Conservation (phyloP, 2,329 filamentous ascomycete genomes). For the Geosmithia putterillii region DNA sequence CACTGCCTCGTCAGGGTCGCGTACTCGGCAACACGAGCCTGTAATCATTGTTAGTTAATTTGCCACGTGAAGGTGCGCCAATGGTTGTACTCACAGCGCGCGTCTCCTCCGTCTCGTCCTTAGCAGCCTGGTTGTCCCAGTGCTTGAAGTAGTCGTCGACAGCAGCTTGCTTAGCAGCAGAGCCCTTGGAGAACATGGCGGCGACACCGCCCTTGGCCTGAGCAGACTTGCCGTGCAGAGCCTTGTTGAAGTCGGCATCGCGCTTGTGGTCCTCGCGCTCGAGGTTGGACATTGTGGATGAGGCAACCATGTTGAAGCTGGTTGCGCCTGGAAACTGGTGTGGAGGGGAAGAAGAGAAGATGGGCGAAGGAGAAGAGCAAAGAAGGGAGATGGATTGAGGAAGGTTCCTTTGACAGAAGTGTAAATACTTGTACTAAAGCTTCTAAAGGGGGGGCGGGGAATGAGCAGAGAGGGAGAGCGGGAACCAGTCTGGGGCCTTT, state of each 20-base stretch:
- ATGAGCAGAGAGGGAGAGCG: neutral
- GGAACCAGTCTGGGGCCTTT: neutral
- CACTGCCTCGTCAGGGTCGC: constrained; percentile 88
- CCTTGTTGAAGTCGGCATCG: constrained; percentile 86
- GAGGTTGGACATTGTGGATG: constrained; percentile 34
- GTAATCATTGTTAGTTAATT: neutral
- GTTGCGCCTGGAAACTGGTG: constrained; percentile 4
- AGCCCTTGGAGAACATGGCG: constrained; percentile 78
- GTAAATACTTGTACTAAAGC: neutral
- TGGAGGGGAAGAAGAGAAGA: neutral
- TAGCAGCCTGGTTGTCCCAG: constrained; percentile 75
- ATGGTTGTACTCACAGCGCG: constrained; percentile 49
- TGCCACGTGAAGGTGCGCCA: neutral
- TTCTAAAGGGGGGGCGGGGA: neutral
- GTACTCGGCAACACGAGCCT: constrained; percentile 78
- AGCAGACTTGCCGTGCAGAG: constrained; percentile 65
- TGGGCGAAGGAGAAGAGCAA: neutral
- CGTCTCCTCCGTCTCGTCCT: constrained; percentile 70
- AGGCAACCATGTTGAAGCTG: constrained; percentile 27
- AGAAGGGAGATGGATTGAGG: no score
- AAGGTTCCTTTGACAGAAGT: neutral
- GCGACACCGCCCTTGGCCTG: constrained; percentile 59
- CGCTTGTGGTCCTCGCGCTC: constrained; percentile 74
- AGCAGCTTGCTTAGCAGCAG: constrained; percentile 62
- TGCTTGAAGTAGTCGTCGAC: constrained; percentile 94